Percentiles rank a stretch among this genome's conserved stretches.
phyloP scores from a whole-genome alignment of 2,329 filamentous ascomycete species.

The Fusarium clavum region DNA sequence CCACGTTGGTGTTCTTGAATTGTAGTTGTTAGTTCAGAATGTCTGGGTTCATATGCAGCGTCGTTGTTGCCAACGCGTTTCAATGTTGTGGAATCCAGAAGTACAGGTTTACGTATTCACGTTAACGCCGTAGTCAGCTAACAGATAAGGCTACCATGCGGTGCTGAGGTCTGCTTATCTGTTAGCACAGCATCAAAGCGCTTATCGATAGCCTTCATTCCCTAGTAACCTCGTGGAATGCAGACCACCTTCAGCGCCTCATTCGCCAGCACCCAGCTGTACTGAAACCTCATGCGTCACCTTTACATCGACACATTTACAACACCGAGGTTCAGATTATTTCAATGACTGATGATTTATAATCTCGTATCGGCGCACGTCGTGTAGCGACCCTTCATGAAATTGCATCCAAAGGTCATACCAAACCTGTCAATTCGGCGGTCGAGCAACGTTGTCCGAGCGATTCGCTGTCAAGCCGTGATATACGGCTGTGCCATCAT shows the following conservation, averaged over 20 bases:
- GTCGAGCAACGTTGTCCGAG: neutral
- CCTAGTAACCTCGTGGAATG: neutral
- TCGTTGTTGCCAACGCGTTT: neutral
- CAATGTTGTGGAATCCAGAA: neutral
- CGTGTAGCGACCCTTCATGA: neutral
- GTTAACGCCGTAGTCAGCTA: rapidly evolving
- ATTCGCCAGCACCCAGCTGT: neutral
- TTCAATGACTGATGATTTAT: neutral
- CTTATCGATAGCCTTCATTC: neutral
- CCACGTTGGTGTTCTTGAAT: neutral
- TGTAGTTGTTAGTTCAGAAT: neutral
- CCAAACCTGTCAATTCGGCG: neutral
- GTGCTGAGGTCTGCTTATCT: rapidly evolving
- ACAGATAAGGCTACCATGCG: rapidly evolving
- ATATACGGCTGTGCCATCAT: neutral
- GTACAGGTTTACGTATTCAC: neutral
- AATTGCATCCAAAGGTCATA: constrained; percentile 13
- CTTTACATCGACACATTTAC: neutral
- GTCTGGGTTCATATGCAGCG: rapidly evolving
- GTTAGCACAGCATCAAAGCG: neutral
- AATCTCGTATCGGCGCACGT: neutral
- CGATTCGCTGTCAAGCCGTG: constrained; percentile 11
- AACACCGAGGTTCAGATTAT: neutral
- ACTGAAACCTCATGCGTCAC: constrained; percentile 17
- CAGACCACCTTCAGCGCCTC: neutral